Evolutionary conservation across 2,329 filamentous ascomycete genomes (phyloP).

Genomic region (Beauveria rudraprayagi): DNA sequence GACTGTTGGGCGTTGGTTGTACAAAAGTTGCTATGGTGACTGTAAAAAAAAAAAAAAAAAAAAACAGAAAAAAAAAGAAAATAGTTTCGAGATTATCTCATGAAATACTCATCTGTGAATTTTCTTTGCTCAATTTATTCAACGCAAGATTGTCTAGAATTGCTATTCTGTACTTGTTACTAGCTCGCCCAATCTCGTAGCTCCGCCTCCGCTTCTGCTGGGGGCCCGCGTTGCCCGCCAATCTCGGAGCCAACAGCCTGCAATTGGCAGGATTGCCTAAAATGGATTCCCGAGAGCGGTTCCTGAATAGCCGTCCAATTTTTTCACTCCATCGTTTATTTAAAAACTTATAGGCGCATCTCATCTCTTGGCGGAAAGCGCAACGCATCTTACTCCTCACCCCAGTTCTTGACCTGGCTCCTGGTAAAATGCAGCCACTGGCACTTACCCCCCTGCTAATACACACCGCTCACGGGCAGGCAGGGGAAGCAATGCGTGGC

Average conservation of each 20-base stretch:
- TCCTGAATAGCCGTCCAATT: no score
- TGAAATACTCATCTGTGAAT: no score
- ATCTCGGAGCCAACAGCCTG: not conserved
- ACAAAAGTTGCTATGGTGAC: no score
- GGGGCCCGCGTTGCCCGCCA: not conserved
- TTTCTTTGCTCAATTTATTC: not conserved
- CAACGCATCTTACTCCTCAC: not conserved
- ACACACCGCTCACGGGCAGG: not conserved
- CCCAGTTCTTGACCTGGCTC: not conserved
- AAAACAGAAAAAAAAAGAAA: no score
- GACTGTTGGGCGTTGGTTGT: no score
- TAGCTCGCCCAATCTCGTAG: not conserved
- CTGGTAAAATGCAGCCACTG: no score
- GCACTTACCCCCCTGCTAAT: no score
- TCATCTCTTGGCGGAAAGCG: not conserved
- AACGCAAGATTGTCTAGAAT: no score
- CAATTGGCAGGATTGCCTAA: not conserved
- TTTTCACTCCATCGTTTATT: no score
- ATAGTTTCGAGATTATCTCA: no score
- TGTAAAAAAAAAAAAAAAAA: no score
- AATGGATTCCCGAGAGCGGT: slow-evolving; percentile 3
- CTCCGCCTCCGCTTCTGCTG: not conserved
- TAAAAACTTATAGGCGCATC: not conserved
- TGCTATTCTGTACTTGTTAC: not conserved
- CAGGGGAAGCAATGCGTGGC: slow-evolving; percentile 1